Conservation (phyloP, 768 basidiomycete species). For the Boletus subcaerulescens region DNA sequence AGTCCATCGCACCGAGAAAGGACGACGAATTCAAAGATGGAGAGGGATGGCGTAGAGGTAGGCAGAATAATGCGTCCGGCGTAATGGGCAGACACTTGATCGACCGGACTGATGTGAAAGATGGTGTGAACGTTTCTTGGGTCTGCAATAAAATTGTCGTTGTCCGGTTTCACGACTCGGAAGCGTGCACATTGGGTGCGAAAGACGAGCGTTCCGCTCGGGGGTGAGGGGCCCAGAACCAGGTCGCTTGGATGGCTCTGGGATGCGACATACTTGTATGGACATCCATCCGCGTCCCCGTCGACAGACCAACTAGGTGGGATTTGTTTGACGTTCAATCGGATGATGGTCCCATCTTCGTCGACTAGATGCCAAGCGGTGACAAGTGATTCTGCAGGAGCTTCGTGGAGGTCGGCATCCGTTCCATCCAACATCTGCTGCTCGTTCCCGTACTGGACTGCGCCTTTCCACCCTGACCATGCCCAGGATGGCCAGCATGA, state of each 20-base stretch:
- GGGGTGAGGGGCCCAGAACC: background rate
- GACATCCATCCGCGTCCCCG: background rate
- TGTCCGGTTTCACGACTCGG: slow-evolving; percentile 1
- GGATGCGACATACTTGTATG: slow-evolving; percentile 2
- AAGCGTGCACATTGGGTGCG: slow-evolving; percentile 17
- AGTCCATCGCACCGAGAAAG: slow-evolving; percentile 10
- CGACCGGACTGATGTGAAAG: slow-evolving; percentile 9
- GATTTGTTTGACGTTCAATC: slow-evolving; percentile 6
- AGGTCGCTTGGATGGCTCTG: background rate
- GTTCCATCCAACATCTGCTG: background rate
- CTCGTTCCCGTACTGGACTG: slow-evolving; percentile 7
- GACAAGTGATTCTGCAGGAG: slow-evolving; percentile 19
- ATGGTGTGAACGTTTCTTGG: slow-evolving; percentile 1
- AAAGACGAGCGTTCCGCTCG: slow-evolving; percentile 24
- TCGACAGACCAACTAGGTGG: background rate
- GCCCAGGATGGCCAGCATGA: slow-evolving; percentile 25
- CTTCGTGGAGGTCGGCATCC: background rate
- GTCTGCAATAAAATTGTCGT: background rate
- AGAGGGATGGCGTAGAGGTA: background rate
- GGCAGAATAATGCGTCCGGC: slow-evolving; percentile 21
- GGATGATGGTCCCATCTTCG: slow-evolving; percentile 6
- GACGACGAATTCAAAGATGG: slow-evolving; percentile 17
- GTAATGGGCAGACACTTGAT: background rate
- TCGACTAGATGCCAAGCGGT: slow-evolving; percentile 16
- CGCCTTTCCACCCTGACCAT: slow-evolving; percentile 26